Evolutionary conservation across 306 rosid genomes (phyloP).

Genomic region (Alnus glutinosa): DNA sequence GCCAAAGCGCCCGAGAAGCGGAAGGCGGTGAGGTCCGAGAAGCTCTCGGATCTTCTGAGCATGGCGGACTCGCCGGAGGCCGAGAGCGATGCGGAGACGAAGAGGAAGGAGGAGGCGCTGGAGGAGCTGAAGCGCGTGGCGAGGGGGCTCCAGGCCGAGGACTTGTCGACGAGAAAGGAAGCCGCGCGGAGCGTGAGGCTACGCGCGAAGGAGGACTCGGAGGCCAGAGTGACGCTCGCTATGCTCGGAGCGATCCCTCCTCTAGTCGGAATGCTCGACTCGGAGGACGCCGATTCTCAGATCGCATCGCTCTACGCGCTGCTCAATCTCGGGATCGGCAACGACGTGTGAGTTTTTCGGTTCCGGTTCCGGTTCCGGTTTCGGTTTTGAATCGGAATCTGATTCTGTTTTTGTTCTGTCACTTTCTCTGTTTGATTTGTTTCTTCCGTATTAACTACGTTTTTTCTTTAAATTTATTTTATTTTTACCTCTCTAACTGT

Average conservation of each 20-base stretch:
- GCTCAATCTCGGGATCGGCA: conserved; percentile 95
- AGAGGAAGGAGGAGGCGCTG: conserved; percentile 63
- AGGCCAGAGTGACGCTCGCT: conserved; percentile 69
- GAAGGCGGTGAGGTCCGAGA: conserved; percentile 52
- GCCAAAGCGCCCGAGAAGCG: conserved; percentile 11
- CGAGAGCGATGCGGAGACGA: conserved; percentile 45
- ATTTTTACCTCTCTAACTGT: conserved; percentile 1
- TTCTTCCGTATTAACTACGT: too few relatives aligned
- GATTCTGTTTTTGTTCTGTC: background rate
- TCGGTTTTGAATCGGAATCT: background rate
- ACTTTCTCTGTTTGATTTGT: background rate
- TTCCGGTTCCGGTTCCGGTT: background rate
- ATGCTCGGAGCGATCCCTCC: conserved; percentile 96
- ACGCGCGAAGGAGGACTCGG: conserved; percentile 71
- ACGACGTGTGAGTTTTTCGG: conserved; percentile 66
- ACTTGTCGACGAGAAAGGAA: conserved; percentile 38
- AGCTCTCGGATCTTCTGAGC: conserved; percentile 78
- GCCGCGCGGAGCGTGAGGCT: conserved; percentile 70
- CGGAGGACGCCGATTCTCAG: conserved; percentile 59
- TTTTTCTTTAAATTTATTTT: background rate
- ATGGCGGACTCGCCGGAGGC: conserved; percentile 50
- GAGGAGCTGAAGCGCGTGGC: conserved; percentile 65
- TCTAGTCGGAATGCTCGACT: conserved; percentile 82
- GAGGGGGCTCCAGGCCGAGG: conserved; percentile 61
- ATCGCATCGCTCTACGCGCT: conserved; percentile 88